Conservation (phyloP, 805 yeast species). For the Teunomyces gatunensis region DNA sequence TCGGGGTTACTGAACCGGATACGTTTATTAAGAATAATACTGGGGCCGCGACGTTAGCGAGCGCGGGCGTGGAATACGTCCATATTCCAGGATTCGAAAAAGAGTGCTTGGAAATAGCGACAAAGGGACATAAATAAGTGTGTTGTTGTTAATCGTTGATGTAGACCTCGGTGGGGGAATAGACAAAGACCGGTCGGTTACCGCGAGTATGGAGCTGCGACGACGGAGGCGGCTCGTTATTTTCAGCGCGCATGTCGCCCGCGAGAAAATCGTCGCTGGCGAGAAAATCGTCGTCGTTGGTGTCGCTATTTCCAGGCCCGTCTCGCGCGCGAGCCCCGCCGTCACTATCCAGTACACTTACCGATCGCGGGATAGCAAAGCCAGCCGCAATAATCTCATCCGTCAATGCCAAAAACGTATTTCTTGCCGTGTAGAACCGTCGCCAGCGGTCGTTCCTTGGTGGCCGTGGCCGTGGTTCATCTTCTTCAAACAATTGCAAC, state of each 20-base stretch:
- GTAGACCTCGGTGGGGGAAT: conserved; percentile 36
- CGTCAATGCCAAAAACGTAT: conserved; percentile 43
- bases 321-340: too few species aligned
- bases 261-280: background rate
- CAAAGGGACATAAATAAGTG: conserved; percentile 58
- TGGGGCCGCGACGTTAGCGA: conserved; percentile 54
- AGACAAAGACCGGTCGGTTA: conserved; percentile 26
- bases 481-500: conserved; percentile 24
- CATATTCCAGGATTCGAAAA: conserved; percentile 83
- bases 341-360: conserved; percentile 27
- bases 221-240: too few species aligned
- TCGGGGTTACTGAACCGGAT: conserved; percentile 89
- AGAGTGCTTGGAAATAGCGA: conserved; percentile 65
- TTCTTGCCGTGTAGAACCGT: conserved; percentile 23
- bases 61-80: conserved; percentile 63
- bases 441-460: background rate
- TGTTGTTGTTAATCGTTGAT: conserved; percentile 14
- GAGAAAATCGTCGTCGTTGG: background rate
- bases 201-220: too few species aligned
- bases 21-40: conserved; percentile 80
- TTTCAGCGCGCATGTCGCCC: conserved; percentile 16
- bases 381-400: conserved; percentile 57
- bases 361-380: conserved; percentile 55
- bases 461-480: too few species aligned
- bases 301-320: too few species aligned